Conservation (phyloP, 306 rosid genomes). For the Lathyrus tuberosus region DNA sequence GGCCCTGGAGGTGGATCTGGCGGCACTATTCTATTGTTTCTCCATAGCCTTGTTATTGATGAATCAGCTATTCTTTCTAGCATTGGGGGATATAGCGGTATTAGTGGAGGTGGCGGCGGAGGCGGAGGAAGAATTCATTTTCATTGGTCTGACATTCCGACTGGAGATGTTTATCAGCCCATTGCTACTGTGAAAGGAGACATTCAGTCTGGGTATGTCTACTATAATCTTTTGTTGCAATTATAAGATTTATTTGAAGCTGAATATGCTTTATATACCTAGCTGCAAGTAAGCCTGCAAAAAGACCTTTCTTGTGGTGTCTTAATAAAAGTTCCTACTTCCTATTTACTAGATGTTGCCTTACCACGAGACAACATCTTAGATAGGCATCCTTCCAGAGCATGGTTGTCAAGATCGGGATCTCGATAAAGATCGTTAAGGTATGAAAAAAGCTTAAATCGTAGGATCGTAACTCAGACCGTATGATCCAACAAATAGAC, state of each 20-base stretch:
- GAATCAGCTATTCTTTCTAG: conserved; percentile 86
- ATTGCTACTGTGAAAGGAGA: conserved; percentile 81
- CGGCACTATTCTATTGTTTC: conserved; percentile 84
- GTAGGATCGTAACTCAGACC: too few relatives aligned
- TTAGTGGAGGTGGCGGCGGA: conserved; percentile 82
- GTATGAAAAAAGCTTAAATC: too few relatives aligned
- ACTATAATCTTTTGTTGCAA: conserved; percentile 25
- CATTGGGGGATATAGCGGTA: conserved; percentile 75
- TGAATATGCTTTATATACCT: conserved; percentile 17
- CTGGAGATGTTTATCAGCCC: conserved; percentile 95
- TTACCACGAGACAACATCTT: background rate
- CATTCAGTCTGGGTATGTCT: conserved; percentile 66
- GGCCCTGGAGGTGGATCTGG: conserved; percentile 99
- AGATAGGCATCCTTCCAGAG: conserved; percentile 17
- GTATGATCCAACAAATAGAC: too few relatives aligned
- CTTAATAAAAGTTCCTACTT: conserved; percentile 2
- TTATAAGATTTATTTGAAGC: conserved; percentile 21
- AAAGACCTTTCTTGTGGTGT: conserved; percentile 13
- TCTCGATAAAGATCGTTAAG: too few relatives aligned
- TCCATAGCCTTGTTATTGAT: conserved; percentile 60
- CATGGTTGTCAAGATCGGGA: too few relatives aligned
- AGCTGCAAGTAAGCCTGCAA: background rate
- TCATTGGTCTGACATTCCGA: conserved; percentile 94
- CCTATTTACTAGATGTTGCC: conserved; percentile 13
- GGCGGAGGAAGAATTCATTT: conserved; percentile 99